These are phyloP conservation scores for Pseudogymnoascus sp. DNA, from an alignment of 2,329 filamentous ascomycete species.

Conservation along the genomic window DNA sequence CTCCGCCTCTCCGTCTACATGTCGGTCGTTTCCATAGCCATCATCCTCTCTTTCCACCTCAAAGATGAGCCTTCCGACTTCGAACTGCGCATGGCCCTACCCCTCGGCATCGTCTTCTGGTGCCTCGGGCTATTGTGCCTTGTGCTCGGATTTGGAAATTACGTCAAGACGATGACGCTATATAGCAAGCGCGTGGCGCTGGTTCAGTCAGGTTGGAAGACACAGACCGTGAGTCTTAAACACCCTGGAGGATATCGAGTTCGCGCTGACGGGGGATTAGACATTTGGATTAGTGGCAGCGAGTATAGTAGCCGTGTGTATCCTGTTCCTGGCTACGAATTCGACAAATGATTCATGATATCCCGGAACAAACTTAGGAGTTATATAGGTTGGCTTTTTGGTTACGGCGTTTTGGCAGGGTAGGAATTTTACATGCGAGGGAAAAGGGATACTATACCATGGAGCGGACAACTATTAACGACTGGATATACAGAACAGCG, in stretches of 20 bases:
- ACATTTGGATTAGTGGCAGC: slow-evolving; percentile 53
- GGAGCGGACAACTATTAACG: background rate
- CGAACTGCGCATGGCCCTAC: slow-evolving; percentile 70
- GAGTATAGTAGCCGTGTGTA: slow-evolving; percentile 56
- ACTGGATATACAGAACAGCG: slow-evolving; percentile 4
- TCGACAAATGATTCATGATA: slow-evolving; percentile 12
- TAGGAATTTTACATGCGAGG: background rate
- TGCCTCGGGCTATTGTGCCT: slow-evolving; percentile 68
- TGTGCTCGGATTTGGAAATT: slow-evolving; percentile 71
- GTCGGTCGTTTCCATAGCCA: slow-evolving; percentile 79
- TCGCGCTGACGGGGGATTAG: slow-evolving; percentile 30
- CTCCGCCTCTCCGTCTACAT: slow-evolving; percentile 84
- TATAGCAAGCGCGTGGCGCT: slow-evolving; percentile 72
- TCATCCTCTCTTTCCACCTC: slow-evolving; percentile 88
- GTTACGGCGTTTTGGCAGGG: background rate
- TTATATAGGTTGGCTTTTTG: slow-evolving; percentile 1
- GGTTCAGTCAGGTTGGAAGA: slow-evolving; percentile 91
- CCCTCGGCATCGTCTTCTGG: slow-evolving; percentile 87
- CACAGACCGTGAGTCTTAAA: slow-evolving; percentile 55
- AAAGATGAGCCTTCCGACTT: slow-evolving; percentile 59
- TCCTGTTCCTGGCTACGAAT: slow-evolving; percentile 47
- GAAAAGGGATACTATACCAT: slow-evolving; percentile 1
- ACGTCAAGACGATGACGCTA: slow-evolving; percentile 71
- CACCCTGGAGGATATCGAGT: background rate
- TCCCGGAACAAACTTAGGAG: background rate